Evolutionary conservation across 805 yeast species (phyloP), one percentile per base, ranked within the genome.

Genomic region (Tetrapisispora taiwanensis): DNA sequence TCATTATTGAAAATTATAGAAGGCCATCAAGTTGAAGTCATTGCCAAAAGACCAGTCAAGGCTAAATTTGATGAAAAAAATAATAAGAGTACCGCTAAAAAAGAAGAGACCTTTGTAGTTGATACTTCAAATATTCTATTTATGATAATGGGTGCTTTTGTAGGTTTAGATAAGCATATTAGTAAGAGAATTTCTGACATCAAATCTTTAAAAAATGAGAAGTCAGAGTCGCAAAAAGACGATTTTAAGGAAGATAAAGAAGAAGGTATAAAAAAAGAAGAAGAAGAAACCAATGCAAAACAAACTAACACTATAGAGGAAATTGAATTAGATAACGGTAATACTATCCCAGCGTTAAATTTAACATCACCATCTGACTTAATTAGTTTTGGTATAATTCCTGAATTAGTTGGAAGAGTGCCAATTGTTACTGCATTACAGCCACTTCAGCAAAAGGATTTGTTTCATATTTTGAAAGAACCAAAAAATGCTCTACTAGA

Each of bases 61-160:
- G 50, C 46, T 17, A 52, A 50, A 32, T 46, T 46, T 32, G 56
- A 50, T 44, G 47, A 49, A 14, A 56, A 60, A 28, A 61, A 61
- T 37, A 66, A 67, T 47, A 55, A 59, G 41, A 48, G 62, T 0
- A 51, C 54, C 12, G 51, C 62, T 3, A 65, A 64, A 42, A 68
- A 62, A 48, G 69, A 62, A 3, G 78, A 75, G 37, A 60, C 68
- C 0, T 73, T 66, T 50, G 66, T 70, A 10, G 64, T 77, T 17
- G 79, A 77, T 48, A 77, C 82, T 0, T 70, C 76, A 3, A 74
- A 76, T 50, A 73, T 77, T 10, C 50, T 77, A 24, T 78, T 78
- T 53, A 70, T 78, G 40, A 59, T 75, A 7, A 75, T 76, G 75
- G 83, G 83, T 24, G 82, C 82, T 0, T 78, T 78, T 63, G 75